Conservation (phyloP, 352 stramenopile genomes). For the Pythium phragmitis region DNA sequence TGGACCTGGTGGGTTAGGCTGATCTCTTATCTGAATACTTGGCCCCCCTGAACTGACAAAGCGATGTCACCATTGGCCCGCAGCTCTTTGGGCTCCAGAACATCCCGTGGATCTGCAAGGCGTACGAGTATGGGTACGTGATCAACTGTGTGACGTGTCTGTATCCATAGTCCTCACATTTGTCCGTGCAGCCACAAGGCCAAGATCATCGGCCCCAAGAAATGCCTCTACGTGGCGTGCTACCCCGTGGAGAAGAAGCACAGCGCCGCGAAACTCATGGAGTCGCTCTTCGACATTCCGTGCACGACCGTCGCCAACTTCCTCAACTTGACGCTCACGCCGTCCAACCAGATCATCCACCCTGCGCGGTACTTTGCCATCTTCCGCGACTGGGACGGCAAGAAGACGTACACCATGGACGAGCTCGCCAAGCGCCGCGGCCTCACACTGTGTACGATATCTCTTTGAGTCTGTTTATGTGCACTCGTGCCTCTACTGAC, state of each 20-base stretch:
- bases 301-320: slow-evolving; percentile 92
- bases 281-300: slow-evolving; percentile 90
- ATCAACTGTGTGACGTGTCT: not conserved
- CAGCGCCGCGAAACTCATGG: slow-evolving; percentile 74
- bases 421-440: slow-evolving; percentile 88
- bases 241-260: slow-evolving; percentile 88
- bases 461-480: too few relatives aligned
- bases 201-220: slow-evolving; percentile 90
- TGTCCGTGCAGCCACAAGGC: slow-evolving; percentile 63
- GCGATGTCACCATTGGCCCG: not conserved
- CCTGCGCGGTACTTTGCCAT: slow-evolving; percentile 92
- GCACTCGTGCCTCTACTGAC: too few relatives aligned
- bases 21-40: too few relatives aligned
- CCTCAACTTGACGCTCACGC: slow-evolving; percentile 91
- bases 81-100: slow-evolving; percentile 92
- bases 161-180: not conserved
- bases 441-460: slow-evolving; percentile 83
- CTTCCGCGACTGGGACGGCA: slow-evolving; percentile 92
- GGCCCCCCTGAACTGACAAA: not conserved
- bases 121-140: slow-evolving; percentile 76
- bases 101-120: slow-evolving; percentile 94
- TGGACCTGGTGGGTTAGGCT: slow-evolving; percentile 50
- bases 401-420: slow-evolving; percentile 78
- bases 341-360: slow-evolving; percentile 94
- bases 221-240: slow-evolving; percentile 88